These are phyloP conservation scores for Erysiphe pulchra DNA, from an alignment of 2,329 filamentous ascomycete genomes.

Conservation along the genomic window DNA sequence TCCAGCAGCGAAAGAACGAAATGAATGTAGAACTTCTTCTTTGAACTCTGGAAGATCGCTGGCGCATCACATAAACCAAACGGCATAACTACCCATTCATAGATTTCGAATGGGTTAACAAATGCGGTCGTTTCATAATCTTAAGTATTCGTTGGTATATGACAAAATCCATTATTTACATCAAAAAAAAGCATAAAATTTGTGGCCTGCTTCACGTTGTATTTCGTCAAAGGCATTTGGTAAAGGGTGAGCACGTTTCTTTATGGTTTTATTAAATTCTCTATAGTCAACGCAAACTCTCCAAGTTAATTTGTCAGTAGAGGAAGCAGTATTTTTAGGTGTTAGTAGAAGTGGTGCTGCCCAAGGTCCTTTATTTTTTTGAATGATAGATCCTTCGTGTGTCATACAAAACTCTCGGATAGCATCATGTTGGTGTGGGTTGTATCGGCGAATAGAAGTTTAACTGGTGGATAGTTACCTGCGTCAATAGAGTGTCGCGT, in stretches of 20 bases:
- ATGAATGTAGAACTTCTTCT: background rate
- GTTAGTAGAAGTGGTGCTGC: background rate
- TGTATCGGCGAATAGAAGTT: no score
- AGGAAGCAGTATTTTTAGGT: background rate
- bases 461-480: no score
- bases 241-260: background rate
- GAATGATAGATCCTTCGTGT: background rate
- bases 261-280: background rate
- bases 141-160: background rate
- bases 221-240: background rate
- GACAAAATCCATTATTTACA: background rate
- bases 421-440: background rate
- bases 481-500: no score
- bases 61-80: conserved; percentile 1
- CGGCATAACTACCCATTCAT: conserved; percentile 1
- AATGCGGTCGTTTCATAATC: background rate
- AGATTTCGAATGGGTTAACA: background rate
- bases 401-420: background rate
- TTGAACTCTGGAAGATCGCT: background rate
- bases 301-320: background rate
- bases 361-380: background rate
- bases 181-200: background rate
- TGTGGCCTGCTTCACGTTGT: background rate
- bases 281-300: background rate
- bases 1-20: background rate